Base-by-base conservation (phyloP, 768 basidiomycete species). In the Tylopilus felleus region DNA sequence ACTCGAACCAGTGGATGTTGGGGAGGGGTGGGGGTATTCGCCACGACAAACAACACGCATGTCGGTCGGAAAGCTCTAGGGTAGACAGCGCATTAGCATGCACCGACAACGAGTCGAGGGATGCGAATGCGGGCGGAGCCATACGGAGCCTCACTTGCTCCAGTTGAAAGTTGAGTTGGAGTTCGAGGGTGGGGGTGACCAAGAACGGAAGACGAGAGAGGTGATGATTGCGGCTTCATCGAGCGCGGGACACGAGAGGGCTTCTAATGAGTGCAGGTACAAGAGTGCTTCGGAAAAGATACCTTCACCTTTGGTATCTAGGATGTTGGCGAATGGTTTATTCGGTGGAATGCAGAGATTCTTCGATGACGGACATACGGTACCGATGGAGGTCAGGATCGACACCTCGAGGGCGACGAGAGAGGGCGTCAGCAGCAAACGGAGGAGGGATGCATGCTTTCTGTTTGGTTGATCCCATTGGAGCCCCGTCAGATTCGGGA, bases 231-330 rank as follows among this genome's bases (percentile, higher is more conserved):
- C 64, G 1, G 45, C 43, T 33, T 59, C 66, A 31, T 66, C 51
- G 21, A 69, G 53, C 8, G 55, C 57, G 13, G 56, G 53, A 35
- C 65, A 67, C 9, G 42, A 5, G 13, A 66, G 57, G 4, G 58
- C 53, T 46, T 57, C 47, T 12, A 66, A 45, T 13, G 57, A 52
- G 19, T 53, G 54, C 17, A 67, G 33, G 25, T 48, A 36, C 50
- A 67, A n/a, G 22, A 66, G 44, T 12, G 58, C 52, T 39, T 60
- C 55, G 21, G 65, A 66, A 31, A 68, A 21, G 21, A 68, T 51
- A 44, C 63, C 61, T 23, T 57, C 47, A 16, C 55, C 65, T 33
- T 47, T 36, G 5, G 36, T 28, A 28, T 65, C 55, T 12, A 60
- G 47, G n/a, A 39, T 2, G 23, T 36, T 49, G 48, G 17, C 33